These are phyloP conservation scores for Leucosporidium scottii DNA, from an alignment of 768 basidiomycete genomes.

Conservation along the genomic window DNA sequence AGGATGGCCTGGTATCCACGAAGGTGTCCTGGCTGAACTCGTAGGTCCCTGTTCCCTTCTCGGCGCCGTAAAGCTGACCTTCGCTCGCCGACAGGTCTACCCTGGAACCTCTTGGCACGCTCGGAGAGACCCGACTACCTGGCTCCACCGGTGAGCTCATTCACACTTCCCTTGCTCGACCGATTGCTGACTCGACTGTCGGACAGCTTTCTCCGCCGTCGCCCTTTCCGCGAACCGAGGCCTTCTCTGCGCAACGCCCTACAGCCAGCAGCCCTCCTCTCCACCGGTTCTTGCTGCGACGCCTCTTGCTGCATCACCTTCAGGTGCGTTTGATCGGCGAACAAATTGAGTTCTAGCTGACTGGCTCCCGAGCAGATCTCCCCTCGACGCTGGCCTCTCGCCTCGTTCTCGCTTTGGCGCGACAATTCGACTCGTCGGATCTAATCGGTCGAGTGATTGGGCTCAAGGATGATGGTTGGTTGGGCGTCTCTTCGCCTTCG, in stretches of 20 bases:
- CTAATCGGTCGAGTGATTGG: not conserved
- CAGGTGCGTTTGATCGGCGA: not conserved
- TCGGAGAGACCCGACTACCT: not conserved
- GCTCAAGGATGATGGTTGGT: not conserved
- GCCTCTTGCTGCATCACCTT: not conserved
- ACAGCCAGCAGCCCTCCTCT: not conserved
- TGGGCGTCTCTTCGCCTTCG: not conserved
- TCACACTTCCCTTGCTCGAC: no score
- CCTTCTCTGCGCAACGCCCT: slow-evolving; percentile 5
- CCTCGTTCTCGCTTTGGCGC: not conserved
- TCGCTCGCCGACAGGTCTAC: not conserved
- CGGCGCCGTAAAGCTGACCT: no score
- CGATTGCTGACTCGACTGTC: not conserved
- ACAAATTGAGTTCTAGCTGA: not conserved
- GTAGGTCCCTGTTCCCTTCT: not conserved
- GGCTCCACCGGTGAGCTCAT: slow-evolving; percentile 1
- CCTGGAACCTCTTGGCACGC: not conserved
- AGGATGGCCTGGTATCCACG: not conserved
- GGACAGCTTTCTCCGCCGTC: not conserved
- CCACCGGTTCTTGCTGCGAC: slow-evolving; percentile 2
- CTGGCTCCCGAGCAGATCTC: not conserved
- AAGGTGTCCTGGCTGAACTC: not conserved
- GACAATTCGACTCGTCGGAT: slow-evolving; percentile 6
- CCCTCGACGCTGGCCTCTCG: not conserved
- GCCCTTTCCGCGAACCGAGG: slow-evolving; percentile 8